Conservation (phyloP, 176 grass and related monocot genomes). For the Aegilops longissima region DNA sequence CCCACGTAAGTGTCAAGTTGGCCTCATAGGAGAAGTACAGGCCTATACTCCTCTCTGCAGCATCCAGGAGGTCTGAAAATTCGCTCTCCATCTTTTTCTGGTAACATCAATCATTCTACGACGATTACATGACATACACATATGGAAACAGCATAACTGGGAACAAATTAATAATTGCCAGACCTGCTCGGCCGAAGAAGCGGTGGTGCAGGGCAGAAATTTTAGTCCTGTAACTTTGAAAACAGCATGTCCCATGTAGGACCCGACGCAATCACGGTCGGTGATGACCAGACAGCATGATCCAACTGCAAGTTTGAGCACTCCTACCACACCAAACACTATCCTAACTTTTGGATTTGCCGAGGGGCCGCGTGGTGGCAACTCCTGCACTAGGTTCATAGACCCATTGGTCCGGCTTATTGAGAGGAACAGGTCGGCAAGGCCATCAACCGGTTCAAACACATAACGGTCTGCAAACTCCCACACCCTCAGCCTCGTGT, state of each 20-base stretch:
- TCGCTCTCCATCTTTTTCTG: slow-evolving; percentile 73
- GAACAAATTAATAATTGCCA: not conserved
- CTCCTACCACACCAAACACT: slow-evolving; percentile 63
- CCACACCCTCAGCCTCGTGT: slow-evolving; percentile 66
- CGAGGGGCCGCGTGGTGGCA: slow-evolving; percentile 37
- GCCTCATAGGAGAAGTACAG: slow-evolving; percentile 83
- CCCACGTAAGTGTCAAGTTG: slow-evolving; percentile 76
- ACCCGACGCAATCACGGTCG: slow-evolving; percentile 54
- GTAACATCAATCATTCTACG: not conserved
- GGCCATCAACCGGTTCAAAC: slow-evolving; percentile 66
- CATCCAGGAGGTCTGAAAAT: slow-evolving; percentile 55
- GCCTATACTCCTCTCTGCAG: slow-evolving; percentile 57
- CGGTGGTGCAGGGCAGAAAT: slow-evolving; percentile 51
- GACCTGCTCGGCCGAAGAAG: slow-evolving; percentile 55
- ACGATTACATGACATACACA: not conserved
- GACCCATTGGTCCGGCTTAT: slow-evolving; percentile 61
- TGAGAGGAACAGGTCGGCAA: slow-evolving; percentile 51
- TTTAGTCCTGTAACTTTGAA: slow-evolving; percentile 65
- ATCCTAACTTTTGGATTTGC: slow-evolving; percentile 45
- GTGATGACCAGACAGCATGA: slow-evolving; percentile 62
- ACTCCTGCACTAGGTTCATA: slow-evolving; percentile 45
- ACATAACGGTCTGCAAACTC: slow-evolving; percentile 65
- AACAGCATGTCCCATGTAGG: slow-evolving; percentile 63
- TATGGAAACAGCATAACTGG: not conserved
- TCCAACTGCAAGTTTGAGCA: slow-evolving; percentile 62